phyloP scores from a whole-genome alignment of 2,329 filamentous ascomycete genomes.

The Hyphodiscus sp. region DNA sequence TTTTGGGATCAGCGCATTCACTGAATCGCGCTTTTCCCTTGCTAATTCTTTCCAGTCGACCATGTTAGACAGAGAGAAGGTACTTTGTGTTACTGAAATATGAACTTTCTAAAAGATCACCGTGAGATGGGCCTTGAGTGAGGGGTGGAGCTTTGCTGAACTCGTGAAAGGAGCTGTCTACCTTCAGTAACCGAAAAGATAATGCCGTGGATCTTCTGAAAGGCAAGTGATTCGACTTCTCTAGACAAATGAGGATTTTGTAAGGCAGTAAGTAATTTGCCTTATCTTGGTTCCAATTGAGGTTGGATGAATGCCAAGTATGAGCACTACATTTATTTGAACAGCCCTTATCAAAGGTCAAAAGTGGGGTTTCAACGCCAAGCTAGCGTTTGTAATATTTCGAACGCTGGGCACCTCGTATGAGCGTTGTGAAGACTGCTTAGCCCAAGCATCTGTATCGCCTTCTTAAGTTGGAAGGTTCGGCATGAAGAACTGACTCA shows the following conservation, averaged over 20 bases:
- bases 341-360: too few relatives aligned
- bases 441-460: too few relatives aligned
- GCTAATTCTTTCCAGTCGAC: conserved; percentile 43
- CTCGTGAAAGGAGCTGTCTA: not conserved
- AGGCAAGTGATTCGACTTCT: not conserved
- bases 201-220: not conserved
- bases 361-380: too few relatives aligned
- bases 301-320: too few relatives aligned
- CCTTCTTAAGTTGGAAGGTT: too few relatives aligned
- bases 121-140: not conserved
- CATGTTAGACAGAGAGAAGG: conserved; percentile 1
- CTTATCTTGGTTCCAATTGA: too few relatives aligned
- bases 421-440: too few relatives aligned
- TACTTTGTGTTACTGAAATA: not conserved
- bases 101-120: not conserved
- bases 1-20: conserved; percentile 47
- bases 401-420: too few relatives aligned
- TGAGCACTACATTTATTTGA: too few relatives aligned
- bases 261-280: not conserved
- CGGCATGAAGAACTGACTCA: too few relatives aligned
- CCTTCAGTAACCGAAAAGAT: not conserved
- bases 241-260: not conserved
- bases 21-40: conserved; percentile 45
- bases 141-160: not conserved
- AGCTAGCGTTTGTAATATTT: too few relatives aligned